Evolutionary conservation across 2,329 filamentous ascomycete species (phyloP), one percentile per base, ranked within the genome.

Genomic region (Pyrenophora teres): DNA sequence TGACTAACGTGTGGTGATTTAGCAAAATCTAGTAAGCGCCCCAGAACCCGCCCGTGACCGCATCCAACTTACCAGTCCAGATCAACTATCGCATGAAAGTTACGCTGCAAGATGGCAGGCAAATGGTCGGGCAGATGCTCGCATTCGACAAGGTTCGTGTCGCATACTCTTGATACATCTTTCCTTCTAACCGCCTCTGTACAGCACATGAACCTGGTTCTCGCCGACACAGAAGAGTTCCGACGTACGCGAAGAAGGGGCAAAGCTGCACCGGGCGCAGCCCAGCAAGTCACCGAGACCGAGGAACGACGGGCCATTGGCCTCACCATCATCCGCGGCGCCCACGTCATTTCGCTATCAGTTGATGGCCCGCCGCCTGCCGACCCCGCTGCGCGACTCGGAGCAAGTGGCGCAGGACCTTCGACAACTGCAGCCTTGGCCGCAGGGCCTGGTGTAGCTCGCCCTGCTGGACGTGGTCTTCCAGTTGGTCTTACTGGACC

Each of bases 81-180:
- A 96, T 99, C 83, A 97, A 99, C 81, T 97, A 96, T 83, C 91
- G 93, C 78, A 97, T 99, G 92, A 88, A 93, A 74, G 88, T 97
- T 61, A 97, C 92, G 50, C 83, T 99, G 75, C 91, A 90, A 72
- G 94, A 99, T 79, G 91, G 91, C 61, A 87, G 94, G 71, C 91
- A 97, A 76, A 95, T 99, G 87, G 92, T 92, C 35, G 94, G 92
- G 57, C 92, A 97, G 77, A 96, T 99, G 90, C 85, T 99, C 64
- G 94, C 94, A 47, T 99, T 97, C 71, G 94, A 99, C 77, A 97
- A 97, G 85, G 91, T 93, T 47, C 39, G 77, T 49, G 61, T 49
- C 12, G 45, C 33, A 30, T 37, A 46, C 36, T 32, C 13, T 32
- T 30, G 9, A 13, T 21, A 38, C 10, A 1, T 15, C 21, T 9